Conservation (phyloP, 208 protist genomes). For the Phytomonas francai region DNA sequence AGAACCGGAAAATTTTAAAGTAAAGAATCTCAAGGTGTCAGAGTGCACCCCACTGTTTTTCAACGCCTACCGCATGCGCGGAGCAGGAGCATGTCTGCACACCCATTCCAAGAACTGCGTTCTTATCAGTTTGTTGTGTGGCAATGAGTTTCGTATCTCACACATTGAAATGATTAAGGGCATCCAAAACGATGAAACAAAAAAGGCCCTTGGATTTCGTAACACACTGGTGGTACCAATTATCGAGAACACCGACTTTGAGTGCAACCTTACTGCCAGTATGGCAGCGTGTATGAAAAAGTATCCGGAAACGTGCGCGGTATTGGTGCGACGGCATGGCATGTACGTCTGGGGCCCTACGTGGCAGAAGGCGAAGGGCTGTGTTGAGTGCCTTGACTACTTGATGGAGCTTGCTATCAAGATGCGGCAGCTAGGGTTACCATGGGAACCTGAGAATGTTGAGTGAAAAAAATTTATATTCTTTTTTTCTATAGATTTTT, state of each 20-base stretch:
- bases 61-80: slow-evolving; percentile 77
- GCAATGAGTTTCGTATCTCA: slow-evolving; percentile 91
- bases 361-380: slow-evolving; percentile 92
- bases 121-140: slow-evolving; percentile 84
- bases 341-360: slow-evolving; percentile 94
- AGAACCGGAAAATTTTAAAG: slow-evolving; percentile 11
- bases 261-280: slow-evolving; percentile 59
- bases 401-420: slow-evolving; percentile 84
- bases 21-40: slow-evolving; percentile 52
- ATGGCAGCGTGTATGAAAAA: slow-evolving; percentile 82
- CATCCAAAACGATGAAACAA: slow-evolving; percentile 39
- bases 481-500: background rate
- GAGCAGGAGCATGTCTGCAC: slow-evolving; percentile 92
- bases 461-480: slow-evolving; percentile 6
- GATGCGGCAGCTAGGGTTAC: slow-evolving; percentile 49
- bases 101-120: slow-evolving; percentile 83
- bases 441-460: slow-evolving; percentile 32
- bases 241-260: slow-evolving; percentile 92
- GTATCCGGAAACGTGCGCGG: slow-evolving; percentile 87
- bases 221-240: slow-evolving; percentile 92
- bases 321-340: slow-evolving; percentile 92
- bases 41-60: slow-evolving; percentile 95
- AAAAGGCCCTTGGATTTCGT: slow-evolving; percentile 65
- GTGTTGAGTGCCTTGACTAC: slow-evolving; percentile 92
- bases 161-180: slow-evolving; percentile 96